phyloP scores from a whole-genome alignment of 148 eudicot species.

The Diospyros lotus region DNA sequence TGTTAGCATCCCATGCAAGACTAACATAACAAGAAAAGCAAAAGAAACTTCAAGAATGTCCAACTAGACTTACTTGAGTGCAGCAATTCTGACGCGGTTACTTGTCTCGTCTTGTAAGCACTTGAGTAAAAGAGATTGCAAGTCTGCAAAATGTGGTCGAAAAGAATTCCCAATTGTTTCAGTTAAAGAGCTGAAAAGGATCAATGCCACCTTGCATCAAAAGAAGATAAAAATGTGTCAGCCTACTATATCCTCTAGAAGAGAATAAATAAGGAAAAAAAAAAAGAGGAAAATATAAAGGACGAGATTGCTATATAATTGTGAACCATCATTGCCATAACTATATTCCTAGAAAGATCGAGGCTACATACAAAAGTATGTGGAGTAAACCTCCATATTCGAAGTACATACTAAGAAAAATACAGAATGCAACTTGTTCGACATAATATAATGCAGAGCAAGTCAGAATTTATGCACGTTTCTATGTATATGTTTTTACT shows the following conservation, averaged over 20 bases:
- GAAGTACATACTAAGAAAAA: not conserved
- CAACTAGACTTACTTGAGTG: conserved; percentile 63
- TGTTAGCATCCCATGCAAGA: conserved; percentile 5
- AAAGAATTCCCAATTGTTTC: conserved; percentile 89
- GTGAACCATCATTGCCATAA: not conserved
- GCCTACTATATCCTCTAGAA: conserved; percentile 3
- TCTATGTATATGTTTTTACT: not conserved
- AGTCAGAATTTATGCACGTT: not conserved
- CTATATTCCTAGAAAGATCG: no score
- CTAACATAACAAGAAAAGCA: not conserved
- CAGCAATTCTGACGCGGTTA: conserved; percentile 91
- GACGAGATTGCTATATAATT: not conserved
- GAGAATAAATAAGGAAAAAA: not conserved
- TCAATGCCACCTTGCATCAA: conserved; percentile 72
- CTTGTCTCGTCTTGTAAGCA: conserved; percentile 89
- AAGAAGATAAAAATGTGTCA: conserved; percentile 20
- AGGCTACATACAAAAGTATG: not conserved
- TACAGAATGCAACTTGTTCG: not conserved
- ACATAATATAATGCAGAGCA: not conserved
- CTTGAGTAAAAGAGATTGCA: conserved; percentile 72
- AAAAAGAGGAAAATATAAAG: not conserved
- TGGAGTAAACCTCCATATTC: conserved; percentile 6
- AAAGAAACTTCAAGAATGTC: conserved; percentile 2
- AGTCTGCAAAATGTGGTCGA: conserved; percentile 79
- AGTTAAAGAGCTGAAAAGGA: conserved; percentile 93